These are phyloP conservation scores for Scedosporium aurantiacum DNA, from an alignment of 2,329 filamentous ascomycete genomes.

Conservation along the genomic window DNA sequence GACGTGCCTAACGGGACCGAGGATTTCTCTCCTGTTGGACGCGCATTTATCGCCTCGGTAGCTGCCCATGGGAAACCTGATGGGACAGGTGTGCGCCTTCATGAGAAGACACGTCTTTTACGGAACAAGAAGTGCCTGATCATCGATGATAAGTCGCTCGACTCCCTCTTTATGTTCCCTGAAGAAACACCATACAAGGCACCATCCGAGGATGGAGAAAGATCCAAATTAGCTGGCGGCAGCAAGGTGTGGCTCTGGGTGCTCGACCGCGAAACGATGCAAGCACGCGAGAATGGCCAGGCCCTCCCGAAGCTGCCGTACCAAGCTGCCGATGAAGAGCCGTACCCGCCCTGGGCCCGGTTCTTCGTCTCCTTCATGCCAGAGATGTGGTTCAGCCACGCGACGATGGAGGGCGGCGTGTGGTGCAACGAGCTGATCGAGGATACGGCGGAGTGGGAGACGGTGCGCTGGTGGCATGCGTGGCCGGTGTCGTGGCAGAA, in stretches of 20 bases:
- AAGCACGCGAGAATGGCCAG: not conserved
- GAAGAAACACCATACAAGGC: not conserved
- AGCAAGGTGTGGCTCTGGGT: not conserved
- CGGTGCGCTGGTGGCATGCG: not conserved
- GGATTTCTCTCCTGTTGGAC: not conserved
- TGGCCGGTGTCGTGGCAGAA: not conserved
- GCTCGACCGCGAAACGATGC: not conserved
- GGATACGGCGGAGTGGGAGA: not conserved
- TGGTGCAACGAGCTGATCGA: not conserved
- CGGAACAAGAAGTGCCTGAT: not conserved
- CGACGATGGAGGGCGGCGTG: not conserved
- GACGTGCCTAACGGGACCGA: not conserved
- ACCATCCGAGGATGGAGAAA: not conserved
- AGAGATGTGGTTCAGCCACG: not conserved
- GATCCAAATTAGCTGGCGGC: not conserved
- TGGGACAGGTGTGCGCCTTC: not conserved
- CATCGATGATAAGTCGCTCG: not conserved
- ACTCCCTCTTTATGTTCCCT: not conserved
- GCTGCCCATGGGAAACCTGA: not conserved
- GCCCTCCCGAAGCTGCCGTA: not conserved
- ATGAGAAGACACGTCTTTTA: not conserved
- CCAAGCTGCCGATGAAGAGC: not conserved
- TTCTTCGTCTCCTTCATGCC: not conserved
- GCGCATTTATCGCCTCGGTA: not conserved
- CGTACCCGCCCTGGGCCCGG: not conserved